Conservation (phyloP, 805 yeast genomes). For the Cyberlindnera bimundalis region DNA sequence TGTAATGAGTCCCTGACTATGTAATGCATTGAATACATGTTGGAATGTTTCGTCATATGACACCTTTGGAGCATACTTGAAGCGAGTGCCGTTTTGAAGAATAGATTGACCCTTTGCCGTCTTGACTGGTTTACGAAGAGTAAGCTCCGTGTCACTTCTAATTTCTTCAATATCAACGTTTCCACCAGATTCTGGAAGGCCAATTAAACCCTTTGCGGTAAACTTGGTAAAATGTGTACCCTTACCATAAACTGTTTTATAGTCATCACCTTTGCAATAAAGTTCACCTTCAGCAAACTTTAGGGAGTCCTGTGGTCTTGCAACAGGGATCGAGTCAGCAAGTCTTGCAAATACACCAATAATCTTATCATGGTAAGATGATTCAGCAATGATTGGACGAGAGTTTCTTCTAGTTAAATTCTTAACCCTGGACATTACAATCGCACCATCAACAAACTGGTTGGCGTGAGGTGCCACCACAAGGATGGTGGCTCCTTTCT, state of each 20-base stretch:
- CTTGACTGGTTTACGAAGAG: constrained; percentile 66
- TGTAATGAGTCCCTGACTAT: constrained; percentile 77
- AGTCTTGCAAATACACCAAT: constrained; percentile 74
- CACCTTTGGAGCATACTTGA: constrained; percentile 73
- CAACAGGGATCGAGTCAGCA: constrained; percentile 83
- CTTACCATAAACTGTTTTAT: constrained; percentile 56
- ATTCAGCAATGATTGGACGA: constrained; percentile 80
- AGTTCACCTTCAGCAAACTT: constrained; percentile 65
- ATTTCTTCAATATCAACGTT: constrained; percentile 67
- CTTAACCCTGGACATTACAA: constrained; percentile 75
- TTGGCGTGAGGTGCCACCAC: constrained; percentile 86
- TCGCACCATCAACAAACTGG: constrained; percentile 79
- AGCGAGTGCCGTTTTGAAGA: constrained; percentile 56
- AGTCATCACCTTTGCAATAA: constrained; percentile 45
- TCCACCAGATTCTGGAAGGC: constrained; percentile 77
- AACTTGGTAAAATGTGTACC: constrained; percentile 62
- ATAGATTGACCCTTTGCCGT: constrained; percentile 42
- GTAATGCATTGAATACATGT: constrained; percentile 76
- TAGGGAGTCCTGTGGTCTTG: constrained; percentile 85
- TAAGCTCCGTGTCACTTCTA: constrained; percentile 66
- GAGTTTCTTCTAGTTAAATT: constrained; percentile 59
- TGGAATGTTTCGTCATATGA: constrained; percentile 82
- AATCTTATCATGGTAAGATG: constrained; percentile 56
- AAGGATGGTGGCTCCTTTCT: constrained; percentile 63
- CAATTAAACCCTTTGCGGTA: constrained; percentile 58